Conservation (phyloP, 1,284 basidiomycete species). For the Caloboletus inedulis region DNA sequence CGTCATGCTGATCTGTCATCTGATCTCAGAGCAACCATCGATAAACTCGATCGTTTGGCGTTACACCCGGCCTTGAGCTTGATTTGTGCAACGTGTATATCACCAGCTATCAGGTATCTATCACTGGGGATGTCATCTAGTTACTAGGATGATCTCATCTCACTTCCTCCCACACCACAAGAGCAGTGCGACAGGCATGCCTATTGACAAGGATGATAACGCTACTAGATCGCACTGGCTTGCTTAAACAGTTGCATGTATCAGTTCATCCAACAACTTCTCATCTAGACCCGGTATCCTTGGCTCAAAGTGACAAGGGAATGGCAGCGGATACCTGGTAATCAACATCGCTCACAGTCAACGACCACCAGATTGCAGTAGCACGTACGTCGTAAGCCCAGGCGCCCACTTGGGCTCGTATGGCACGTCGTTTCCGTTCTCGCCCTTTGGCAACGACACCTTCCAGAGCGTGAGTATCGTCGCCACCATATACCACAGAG, state of each 20-base stretch:
- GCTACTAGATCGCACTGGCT: neutral
- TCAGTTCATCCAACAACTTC: conserved; percentile 10
- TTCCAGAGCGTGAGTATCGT: conserved; percentile 20
- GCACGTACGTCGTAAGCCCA: conserved; percentile 14
- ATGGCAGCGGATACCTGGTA: conserved; percentile 11
- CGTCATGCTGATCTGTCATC: conserved; percentile 13
- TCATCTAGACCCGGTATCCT: conserved; percentile 9
- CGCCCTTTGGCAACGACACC: conserved; percentile 12
- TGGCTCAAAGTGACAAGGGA: conserved; percentile 14
- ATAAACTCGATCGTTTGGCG: conserved; percentile 14
- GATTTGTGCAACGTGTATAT: neutral
- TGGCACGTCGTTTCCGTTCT: conserved; percentile 7
- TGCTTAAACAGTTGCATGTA: neutral
- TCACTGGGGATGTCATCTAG: too few relatives aligned
- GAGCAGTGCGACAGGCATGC: neutral
- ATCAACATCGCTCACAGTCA: neutral
- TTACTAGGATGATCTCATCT: neutral
- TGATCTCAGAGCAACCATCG: conserved; percentile 15
- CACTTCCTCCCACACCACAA: neutral
- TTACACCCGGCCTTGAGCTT: neutral
- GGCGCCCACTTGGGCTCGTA: conserved; percentile 8
- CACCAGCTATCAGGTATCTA: neutral
- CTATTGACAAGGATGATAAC: neutral
- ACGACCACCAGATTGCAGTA: neutral
- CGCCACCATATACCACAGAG: conserved; percentile 12